Conservation (phyloP, 495 filamentous ascomycete species). For the Trichoderma virens region DNA sequence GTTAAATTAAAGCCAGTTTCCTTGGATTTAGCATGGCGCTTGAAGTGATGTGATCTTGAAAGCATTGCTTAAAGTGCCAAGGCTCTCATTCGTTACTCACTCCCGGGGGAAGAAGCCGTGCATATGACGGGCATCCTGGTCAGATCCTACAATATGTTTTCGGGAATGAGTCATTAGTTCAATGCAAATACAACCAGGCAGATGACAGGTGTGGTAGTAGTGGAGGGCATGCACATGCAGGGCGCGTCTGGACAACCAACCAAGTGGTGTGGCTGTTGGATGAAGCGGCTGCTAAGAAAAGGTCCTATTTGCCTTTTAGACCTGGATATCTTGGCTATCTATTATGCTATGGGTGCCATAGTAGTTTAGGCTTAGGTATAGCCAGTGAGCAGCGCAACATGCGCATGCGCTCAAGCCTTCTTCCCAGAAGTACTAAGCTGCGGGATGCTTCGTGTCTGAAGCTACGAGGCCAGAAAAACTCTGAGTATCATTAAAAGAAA, state of each 20-base stretch:
- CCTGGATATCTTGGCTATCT: not conserved
- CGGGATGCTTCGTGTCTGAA: not conserved
- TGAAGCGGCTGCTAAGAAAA: not conserved
- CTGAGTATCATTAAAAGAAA: not conserved
- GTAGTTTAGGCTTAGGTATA: too few relatives aligned
- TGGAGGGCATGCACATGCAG: not conserved
- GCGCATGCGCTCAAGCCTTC: not conserved
- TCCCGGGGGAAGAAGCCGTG: too few relatives aligned
- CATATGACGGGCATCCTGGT: not conserved
- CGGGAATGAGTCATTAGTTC: not conserved
- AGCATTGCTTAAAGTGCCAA: not conserved
- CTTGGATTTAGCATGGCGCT: not conserved
- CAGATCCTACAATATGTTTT: not conserved
- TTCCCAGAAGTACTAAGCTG: not conserved
- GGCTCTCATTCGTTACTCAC: too few relatives aligned
- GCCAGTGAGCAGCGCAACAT: not conserved
- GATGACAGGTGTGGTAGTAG: not conserved
- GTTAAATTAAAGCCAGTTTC: not conserved
- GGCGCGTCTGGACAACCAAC: not conserved
- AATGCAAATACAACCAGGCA: not conserved
- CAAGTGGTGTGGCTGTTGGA: not conserved
- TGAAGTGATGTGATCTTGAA: not conserved
- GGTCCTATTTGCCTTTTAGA: not conserved
- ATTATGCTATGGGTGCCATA: not conserved
- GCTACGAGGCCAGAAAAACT: not conserved